Evolutionary conservation across 768 basidiomycete genomes (phyloP), one percentile per base, ranked within the genome.

Genomic region (Mrakia hoshinonis): DNA sequence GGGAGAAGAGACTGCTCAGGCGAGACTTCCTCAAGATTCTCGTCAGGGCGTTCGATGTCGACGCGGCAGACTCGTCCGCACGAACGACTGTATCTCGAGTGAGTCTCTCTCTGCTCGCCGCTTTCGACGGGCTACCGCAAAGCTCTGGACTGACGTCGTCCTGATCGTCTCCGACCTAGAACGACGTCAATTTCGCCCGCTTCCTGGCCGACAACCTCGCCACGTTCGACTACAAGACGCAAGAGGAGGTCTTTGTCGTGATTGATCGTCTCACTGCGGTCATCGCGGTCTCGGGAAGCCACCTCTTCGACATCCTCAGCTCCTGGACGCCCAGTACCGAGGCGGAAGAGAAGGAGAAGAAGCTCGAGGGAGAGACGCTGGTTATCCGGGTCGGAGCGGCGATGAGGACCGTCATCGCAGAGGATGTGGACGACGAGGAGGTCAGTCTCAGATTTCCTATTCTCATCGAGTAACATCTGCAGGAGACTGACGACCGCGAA

Each of bases 191-290:
- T 62, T 92, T 97, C 77, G 84, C 84, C 4, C 87, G 93, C 68
- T 99, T 92, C 81, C 90, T 97, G 86, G 88, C 91, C 0, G 96
- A 98, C 78, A 97, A 97, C 76, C 88, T 98, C 70, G 85, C 93
- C 0, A 82, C 88, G 0, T 86, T 99, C 73, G 93, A 98, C 43
- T 98, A 94, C 83, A 97, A 92, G 81, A 91, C 91, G 0, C 88
- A 89, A 75, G 96, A 99, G 79, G 96, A 98, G 80, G 87, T 89
- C 5, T 81, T 97, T 66, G 87, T 89, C 5, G 87, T 97, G 29
- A 85, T 96, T 77, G 89, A 89, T 72, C 84, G 85, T 68, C 83
- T 94, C 69, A 92, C 90, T 11, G 81, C 84, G 22, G 83, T 89
- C 29, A 83, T 91, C 58, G 93, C 89, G 1, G 89, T 87, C 2